Conservation (phyloP, 441 rosid genomes). For the Mallotus repandus region DNA sequence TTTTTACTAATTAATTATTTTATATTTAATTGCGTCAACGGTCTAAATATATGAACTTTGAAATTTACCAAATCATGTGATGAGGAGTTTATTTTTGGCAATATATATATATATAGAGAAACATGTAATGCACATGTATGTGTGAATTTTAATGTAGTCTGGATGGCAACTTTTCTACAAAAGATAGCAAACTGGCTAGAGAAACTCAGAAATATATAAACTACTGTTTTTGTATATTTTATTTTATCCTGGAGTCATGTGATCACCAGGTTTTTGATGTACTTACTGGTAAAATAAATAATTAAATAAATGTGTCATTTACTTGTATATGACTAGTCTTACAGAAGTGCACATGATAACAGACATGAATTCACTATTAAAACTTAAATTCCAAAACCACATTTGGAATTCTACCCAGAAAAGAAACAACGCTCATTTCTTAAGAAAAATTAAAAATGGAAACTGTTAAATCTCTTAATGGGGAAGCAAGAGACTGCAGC, state of each 20-base stretch:
- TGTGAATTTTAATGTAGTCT: neutral
- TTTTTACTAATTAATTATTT: no score
- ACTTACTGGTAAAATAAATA: neutral
- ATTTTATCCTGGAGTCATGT: neutral
- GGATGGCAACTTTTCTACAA: neutral
- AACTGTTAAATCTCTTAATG: no score
- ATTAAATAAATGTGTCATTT: neutral
- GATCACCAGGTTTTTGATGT: conserved; percentile 5
- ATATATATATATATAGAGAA: neutral
- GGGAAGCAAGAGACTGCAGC: no score
- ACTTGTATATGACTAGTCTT: neutral
- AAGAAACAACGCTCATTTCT: neutral
- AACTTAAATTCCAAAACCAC: no score
- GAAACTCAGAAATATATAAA: neutral
- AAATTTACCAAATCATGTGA: conserved; percentile 14
- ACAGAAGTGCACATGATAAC: neutral
- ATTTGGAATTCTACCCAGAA: neutral
- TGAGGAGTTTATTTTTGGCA: conserved; percentile 6
- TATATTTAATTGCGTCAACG: no score
- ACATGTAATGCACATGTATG: neutral
- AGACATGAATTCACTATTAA: neutral
- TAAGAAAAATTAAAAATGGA: no score
- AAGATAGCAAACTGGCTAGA: neutral
- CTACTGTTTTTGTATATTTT: neutral
- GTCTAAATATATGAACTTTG: neutral